Evolutionary conservation across 2,329 filamentous ascomycete genomes (phyloP).

Genomic region (Ramularia collo-cygni): DNA sequence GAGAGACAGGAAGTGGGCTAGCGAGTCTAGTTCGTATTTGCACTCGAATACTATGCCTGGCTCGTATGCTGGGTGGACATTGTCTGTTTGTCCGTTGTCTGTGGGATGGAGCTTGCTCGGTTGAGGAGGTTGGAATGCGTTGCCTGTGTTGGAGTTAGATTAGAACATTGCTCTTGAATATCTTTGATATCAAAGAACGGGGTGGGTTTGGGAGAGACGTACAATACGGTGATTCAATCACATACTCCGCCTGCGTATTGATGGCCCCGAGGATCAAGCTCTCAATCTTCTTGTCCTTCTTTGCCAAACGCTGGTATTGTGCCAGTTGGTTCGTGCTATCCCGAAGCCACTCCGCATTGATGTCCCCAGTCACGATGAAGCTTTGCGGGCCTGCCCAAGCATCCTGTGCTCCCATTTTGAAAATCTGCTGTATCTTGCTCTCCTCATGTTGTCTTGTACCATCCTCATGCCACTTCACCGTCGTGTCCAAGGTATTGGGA

Average conservation of each 20-base stretch:
- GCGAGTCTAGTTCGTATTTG: conserved; percentile 96
- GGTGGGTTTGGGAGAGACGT: too few relatives aligned
- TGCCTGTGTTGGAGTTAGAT: too few relatives aligned
- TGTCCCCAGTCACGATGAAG: conserved; percentile 81
- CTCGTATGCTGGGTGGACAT: conserved; percentile 81
- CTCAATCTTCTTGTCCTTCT: conserved; percentile 70
- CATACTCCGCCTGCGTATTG: conserved; percentile 91
- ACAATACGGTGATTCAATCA: conserved; percentile 91
- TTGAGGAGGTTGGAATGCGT: conserved; percentile 92
- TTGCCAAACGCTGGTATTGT: conserved; percentile 80
- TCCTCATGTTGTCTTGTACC: conserved; percentile 40
- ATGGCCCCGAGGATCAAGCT: conserved; percentile 84
- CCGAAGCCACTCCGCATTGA: conserved; percentile 86
- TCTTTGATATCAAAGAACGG: too few relatives aligned
- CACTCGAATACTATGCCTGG: conserved; percentile 86
- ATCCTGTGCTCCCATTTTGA: conserved; percentile 17
- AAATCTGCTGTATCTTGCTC: conserved; percentile 29
- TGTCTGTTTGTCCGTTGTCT: conserved; percentile 74
- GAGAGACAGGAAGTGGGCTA: conserved; percentile 83
- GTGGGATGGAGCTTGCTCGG: conserved; percentile 67
- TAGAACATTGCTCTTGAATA: too few relatives aligned
- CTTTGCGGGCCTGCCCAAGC: conserved; percentile 78
- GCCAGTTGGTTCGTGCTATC: conserved; percentile 90
- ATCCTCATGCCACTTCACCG: conserved; percentile 77
- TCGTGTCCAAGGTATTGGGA: conserved; percentile 80